Base-by-base conservation (phyloP, 1,284 basidiomycete species). In the Anthracocystis setariae region DNA sequence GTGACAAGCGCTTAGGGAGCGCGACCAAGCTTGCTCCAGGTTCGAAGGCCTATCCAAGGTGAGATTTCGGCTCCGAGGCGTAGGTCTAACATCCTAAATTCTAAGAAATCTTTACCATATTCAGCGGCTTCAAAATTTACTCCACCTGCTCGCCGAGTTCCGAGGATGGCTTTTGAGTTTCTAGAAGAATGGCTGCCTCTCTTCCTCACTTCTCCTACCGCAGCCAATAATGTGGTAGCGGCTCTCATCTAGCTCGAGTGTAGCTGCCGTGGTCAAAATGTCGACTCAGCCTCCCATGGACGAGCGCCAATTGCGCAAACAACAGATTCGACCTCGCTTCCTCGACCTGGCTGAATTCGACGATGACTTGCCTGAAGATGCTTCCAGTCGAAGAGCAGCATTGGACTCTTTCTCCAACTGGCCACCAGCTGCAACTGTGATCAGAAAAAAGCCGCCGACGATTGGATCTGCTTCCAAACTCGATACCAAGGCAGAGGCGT, bases 371-470 rank as follows among this genome's bases (percentile, higher is more conserved):
- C 23, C 38, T 3, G 46, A 38, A 2, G 37, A 50, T 40, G 48
- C 48, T n/a, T 46, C 46, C 33, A 49, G 58, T 46, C 53, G 60
- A 13, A 53, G 54, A 46, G 67, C 67, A 2, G 63, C 70, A 5
- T 35, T 45, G 8, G 64, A 38, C 32, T 62, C 64, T 7, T 61
- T 74, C 56, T 49, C 56, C 17, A 24, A 74, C 18, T 79, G 78
- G 78, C 78, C 78, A 0, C 61, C 78, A 39, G 78, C 78, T 13
- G 78, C 78, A 0, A 60, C 46, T 1, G 76, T 75, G 4, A 56
- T 75, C 15, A 60, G 74, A 12, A 67, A 61, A 32, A 62, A 65
- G 27, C 58, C 73, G 12, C 73, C 70, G 2, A 38, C 47, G 32
- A 66, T 75, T 42, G 43, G 35, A 7, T 55, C 60, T n/a, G 49